Conservation (phyloP, 345 rosid genomes). For the Physaria fendleri region DNA sequence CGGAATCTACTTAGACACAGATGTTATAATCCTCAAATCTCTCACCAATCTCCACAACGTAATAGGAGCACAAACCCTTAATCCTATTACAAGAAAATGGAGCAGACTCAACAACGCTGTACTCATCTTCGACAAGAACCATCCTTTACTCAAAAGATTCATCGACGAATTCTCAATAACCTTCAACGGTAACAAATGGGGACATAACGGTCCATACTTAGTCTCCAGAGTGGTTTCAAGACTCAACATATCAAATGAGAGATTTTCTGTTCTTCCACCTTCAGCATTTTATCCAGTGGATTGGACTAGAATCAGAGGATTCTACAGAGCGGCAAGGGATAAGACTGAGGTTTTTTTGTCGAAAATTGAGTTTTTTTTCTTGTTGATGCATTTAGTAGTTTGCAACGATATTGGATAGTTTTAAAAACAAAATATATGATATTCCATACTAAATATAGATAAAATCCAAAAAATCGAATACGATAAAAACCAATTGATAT, state of each 20-base stretch:
- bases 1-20: slow-evolving; percentile 77
- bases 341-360: no score
- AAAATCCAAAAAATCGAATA: no score
- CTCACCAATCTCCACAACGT: slow-evolving; percentile 47
- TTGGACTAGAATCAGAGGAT: no score
- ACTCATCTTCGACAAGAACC: slow-evolving; percentile 67
- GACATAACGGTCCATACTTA: slow-evolving; percentile 90
- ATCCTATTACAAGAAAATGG: slow-evolving; percentile 58
- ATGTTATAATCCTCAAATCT: slow-evolving; percentile 50
- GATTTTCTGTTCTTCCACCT: slow-evolving; percentile 68
- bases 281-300: no score
- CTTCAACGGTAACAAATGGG: slow-evolving; percentile 93
- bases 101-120: slow-evolving; percentile 84
- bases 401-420: no score
- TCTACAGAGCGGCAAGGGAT: no score
- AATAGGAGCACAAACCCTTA: slow-evolving; percentile 74
- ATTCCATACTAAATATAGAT: no score
- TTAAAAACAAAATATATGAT: no score
- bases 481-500: no score
- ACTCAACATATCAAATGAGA: slow-evolving; percentile 27
- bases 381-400: no score
- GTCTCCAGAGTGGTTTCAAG: slow-evolving; percentile 74
- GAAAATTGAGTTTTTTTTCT: no score
- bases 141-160: slow-evolving; percentile 63
- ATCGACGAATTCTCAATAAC: slow-evolving; percentile 75